Conservation (phyloP, 495 filamentous ascomycete genomes). For the Podospora appendiculata region DNA sequence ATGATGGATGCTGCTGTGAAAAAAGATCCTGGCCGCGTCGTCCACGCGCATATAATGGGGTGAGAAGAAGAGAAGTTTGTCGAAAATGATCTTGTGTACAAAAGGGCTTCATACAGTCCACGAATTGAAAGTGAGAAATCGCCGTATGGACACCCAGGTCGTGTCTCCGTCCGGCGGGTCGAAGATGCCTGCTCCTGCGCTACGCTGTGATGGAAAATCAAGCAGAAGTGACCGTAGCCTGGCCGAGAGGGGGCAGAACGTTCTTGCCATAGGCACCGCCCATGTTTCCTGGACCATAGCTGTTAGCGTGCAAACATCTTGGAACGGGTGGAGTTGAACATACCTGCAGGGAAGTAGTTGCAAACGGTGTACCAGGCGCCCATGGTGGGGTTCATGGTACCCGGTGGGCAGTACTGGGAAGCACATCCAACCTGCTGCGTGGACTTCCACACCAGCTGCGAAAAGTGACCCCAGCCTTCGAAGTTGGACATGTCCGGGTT, state of each 20-base stretch:
- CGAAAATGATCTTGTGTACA: too few species aligned
- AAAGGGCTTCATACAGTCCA: too few species aligned
- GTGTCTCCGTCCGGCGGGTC: too few species aligned
- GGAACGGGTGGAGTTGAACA: conserved; percentile 13
- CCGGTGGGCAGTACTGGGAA: conserved; percentile 42
- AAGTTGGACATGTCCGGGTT: conserved; percentile 53
- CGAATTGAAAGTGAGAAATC: too few species aligned
- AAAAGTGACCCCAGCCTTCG: conserved; percentile 73
- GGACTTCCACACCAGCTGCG: conserved; percentile 81
- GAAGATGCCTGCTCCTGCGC: too few species aligned
- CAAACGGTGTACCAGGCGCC: conserved; percentile 65
- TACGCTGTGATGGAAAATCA: too few species aligned
- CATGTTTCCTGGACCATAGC: conserved; percentile 51
- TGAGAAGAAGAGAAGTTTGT: too few species aligned
- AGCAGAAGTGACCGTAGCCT: conserved; percentile 6
- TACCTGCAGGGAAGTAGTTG: conserved; percentile 75
- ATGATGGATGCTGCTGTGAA: too few species aligned
- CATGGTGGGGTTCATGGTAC: conserved; percentile 34
- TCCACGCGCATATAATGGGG: too few species aligned
- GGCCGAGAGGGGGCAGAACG: conserved; percentile 45
- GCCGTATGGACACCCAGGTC: too few species aligned
- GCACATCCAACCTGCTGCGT: conserved; percentile 69
- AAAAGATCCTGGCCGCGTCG: too few species aligned
- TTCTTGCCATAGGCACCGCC: conserved; percentile 57
- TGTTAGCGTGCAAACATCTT: conserved; percentile 15